Evolutionary conservation across 1,284 basidiomycete genomes (phyloP).

Genomic region (Phellopilus nigrolimitatus): DNA sequence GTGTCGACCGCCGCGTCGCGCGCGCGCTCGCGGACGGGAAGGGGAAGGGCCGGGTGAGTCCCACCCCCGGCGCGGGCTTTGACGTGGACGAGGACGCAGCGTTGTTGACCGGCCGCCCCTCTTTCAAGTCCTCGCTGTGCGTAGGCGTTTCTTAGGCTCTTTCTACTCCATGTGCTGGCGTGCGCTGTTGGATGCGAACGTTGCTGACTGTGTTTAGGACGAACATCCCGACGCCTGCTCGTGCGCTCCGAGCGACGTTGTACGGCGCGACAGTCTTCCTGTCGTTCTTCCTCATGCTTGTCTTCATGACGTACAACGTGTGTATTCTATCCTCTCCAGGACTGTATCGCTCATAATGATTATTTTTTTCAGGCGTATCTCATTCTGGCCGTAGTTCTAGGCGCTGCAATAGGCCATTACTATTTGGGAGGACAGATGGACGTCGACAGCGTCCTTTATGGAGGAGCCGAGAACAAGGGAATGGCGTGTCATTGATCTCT

Average conservation of each 20-base stretch:
- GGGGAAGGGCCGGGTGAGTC: slow-evolving; percentile 41
- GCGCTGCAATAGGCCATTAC: slow-evolving; percentile 70
- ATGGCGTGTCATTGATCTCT: slow-evolving; percentile 47
- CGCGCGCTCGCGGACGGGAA: slow-evolving; percentile 36
- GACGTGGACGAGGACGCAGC: slow-evolving; percentile 45
- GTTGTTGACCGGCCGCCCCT: slow-evolving; percentile 44
- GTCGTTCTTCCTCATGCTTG: slow-evolving; percentile 83
- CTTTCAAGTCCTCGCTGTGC: slow-evolving; percentile 18
- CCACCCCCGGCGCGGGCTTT: slow-evolving; percentile 28
- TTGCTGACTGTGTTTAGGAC: slow-evolving; percentile 30
- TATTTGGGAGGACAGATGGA: slow-evolving; percentile 59
- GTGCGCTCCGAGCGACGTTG: slow-evolving; percentile 53
- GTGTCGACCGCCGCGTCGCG: slow-evolving; percentile 56
- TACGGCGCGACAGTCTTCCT: slow-evolving; percentile 67
- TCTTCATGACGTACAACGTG: slow-evolving; percentile 87
- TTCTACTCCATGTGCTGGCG: slow-evolving; percentile 30
- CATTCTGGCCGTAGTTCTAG: slow-evolving; percentile 66
- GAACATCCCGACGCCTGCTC: slow-evolving; percentile 44
- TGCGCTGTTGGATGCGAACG: slow-evolving; percentile 37
- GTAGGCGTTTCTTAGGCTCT: slow-evolving; percentile 3
- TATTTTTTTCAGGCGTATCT: slow-evolving; percentile 59
- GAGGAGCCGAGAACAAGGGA: slow-evolving; percentile 43
- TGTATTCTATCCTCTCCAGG: slow-evolving; percentile 24
- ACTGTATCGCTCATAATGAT: slow-evolving; percentile 2
- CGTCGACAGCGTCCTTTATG: slow-evolving; percentile 49